Percentiles rank a stretch among this genome's conserved stretches.
These are phyloP conservation scores for Phoma herbarum DNA, from an alignment of 2,329 filamentous ascomycete species.

Conservation along the genomic window DNA sequence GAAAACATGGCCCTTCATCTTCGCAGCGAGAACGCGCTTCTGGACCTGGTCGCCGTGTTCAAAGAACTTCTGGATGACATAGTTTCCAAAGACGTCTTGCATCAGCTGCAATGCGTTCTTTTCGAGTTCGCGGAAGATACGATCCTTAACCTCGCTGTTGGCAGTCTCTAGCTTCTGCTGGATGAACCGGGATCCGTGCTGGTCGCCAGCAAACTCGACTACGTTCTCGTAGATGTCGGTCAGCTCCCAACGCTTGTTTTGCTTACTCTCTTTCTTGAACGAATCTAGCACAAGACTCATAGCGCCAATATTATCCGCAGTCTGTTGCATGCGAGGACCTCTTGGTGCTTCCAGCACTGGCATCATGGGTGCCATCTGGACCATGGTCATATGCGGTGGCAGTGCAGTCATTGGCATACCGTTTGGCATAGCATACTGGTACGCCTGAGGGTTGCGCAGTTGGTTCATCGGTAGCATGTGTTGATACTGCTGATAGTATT, in stretches of 20 bases:
- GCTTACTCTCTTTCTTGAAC: constrained; percentile 78
- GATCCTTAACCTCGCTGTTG: constrained; percentile 95
- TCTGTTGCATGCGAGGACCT: constrained; percentile 62
- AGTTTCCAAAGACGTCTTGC: constrained; percentile 97
- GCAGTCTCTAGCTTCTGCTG: constrained; percentile 91
- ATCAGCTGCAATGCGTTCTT: constrained; percentile 87
- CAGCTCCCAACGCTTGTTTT: constrained; percentile 78
- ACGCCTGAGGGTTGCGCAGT: constrained; percentile 47
- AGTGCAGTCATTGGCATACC: constrained; percentile 48
- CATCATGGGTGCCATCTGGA: constrained; percentile 48
- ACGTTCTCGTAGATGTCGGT: constrained; percentile 89
- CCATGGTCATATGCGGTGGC: constrained; percentile 47
- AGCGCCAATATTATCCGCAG: constrained; percentile 61
- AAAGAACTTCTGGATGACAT: constrained; percentile 97
- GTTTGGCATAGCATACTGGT: constrained; percentile 49
- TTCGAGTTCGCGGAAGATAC: constrained; percentile 86
- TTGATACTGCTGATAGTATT: constrained; percentile 44
- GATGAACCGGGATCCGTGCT: constrained; percentile 94
- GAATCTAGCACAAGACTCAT: constrained; percentile 80
- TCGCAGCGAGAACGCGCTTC: constrained; percentile 83
- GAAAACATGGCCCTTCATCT: constrained; percentile 87
- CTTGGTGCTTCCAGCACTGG: constrained; percentile 52
- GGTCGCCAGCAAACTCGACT: constrained; percentile 94
- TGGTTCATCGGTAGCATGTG: constrained; percentile 50
- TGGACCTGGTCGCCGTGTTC: constrained; percentile 94